A percentile compares a stretch with the other conserved stretches of the same genome.
phyloP scores from a whole-genome alignment of 192 early-diverging fungal genomes.

The Phlyctochytrium arcticum region DNA sequence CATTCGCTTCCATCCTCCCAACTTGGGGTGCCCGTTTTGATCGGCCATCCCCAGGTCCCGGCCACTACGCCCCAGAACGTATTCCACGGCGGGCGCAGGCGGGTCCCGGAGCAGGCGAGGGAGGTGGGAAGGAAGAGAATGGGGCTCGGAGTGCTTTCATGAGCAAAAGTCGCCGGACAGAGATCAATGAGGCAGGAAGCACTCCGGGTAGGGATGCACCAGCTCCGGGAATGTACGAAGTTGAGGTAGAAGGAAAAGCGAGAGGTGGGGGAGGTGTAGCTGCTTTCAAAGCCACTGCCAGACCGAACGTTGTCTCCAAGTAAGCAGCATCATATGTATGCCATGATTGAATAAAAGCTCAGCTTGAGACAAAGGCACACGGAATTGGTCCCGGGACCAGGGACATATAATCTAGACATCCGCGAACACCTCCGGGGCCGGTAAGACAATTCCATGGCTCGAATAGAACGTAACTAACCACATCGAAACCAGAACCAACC shows the following conservation, averaged over 20 bases:
- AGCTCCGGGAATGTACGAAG: conserved; percentile 29
- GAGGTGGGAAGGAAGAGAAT: not conserved
- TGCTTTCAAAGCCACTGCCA: conserved; percentile 4
- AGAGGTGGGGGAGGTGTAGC: not conserved
- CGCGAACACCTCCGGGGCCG: no score
- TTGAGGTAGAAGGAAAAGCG: not conserved
- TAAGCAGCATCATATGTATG: not conserved
- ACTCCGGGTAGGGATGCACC: conserved; percentile 37
- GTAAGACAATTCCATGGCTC: no score
- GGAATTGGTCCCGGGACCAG: conserved; percentile 24
- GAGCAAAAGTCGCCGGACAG: conserved; percentile 31
- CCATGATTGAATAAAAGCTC: not conserved
- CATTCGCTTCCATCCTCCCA: conserved; percentile 1
- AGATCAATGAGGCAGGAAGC: conserved; percentile 31
- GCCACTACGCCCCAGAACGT: not conserved
- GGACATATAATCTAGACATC: conserved; percentile 21
- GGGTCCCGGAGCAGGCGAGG: conserved; percentile 22
- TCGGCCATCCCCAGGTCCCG: conserved; percentile 10
- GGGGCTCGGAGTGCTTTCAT: conserved; percentile 35
- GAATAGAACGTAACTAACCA: no score
- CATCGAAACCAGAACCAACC: no score
- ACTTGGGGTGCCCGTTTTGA: conserved; percentile 10
- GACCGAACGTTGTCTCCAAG: not conserved
- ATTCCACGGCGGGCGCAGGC: conserved; percentile 1
- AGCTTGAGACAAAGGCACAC: not conserved